These are phyloP conservation scores for Chrysosporium queenslandicum DNA, from an alignment of 2,329 filamentous ascomycete species.

Conservation along the genomic window DNA sequence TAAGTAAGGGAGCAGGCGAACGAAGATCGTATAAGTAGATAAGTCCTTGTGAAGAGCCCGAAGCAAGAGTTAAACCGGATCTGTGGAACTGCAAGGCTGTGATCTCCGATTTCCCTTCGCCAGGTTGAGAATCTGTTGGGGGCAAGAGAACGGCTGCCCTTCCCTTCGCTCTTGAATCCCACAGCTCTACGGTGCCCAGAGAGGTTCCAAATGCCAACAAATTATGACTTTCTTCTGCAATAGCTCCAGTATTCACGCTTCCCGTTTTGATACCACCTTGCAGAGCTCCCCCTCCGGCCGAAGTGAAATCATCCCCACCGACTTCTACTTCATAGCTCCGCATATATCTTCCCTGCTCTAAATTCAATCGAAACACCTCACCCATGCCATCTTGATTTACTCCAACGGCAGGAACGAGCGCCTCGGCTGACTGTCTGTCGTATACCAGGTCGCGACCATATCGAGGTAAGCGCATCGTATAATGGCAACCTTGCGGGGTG, in stretches of 20 bases:
- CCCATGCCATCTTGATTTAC: constrained; percentile 76
- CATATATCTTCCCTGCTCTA: constrained; percentile 90
- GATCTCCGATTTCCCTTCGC: constrained; percentile 49
- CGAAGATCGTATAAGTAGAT: constrained; percentile 87
- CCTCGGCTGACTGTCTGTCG: constrained; percentile 71
- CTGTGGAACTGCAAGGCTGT: constrained; percentile 79
- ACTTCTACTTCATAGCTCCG: constrained; percentile 86
- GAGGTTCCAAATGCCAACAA: constrained; percentile 89
- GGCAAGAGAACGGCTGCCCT: constrained; percentile 63
- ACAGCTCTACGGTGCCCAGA: constrained; percentile 91
- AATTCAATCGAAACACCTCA: constrained; percentile 84
- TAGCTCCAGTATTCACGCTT: constrained; percentile 74
- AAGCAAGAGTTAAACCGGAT: constrained; percentile 73
- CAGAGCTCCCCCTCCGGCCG: constrained; percentile 58
- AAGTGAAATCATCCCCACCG: constrained; percentile 64
- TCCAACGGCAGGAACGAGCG: constrained; percentile 76
- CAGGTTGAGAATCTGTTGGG: constrained; percentile 34
- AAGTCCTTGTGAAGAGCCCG: constrained; percentile 78
- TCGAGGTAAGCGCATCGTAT: constrained; percentile 76
- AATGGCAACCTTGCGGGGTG: constrained; percentile 76
- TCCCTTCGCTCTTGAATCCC: constrained; percentile 77
- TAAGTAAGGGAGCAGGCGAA: constrained; percentile 71
- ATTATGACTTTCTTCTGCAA: constrained; percentile 83
- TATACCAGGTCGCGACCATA: constrained; percentile 88
- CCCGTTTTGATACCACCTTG: constrained; percentile 81